phyloP scores from a whole-genome alignment of 1,284 basidiomycete species.

The Schizopora paradoxa region DNA sequence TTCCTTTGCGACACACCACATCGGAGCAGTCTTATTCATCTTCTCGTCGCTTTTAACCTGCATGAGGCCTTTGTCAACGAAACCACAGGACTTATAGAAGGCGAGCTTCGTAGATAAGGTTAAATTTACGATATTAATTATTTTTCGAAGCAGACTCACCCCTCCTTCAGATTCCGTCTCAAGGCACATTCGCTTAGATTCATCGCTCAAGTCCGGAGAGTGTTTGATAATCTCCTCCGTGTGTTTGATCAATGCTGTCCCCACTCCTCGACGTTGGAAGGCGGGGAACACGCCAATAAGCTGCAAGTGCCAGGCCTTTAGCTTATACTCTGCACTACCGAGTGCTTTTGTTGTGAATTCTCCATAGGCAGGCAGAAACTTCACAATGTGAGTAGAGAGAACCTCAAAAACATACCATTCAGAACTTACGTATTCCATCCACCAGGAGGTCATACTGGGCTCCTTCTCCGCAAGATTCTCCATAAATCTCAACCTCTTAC shows the following conservation, averaged over 20 bases:
- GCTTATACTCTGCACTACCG: constrained; percentile 10
- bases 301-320: constrained; percentile 17
- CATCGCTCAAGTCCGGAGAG: background rate
- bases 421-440: constrained; percentile 17
- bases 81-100: constrained; percentile 3
- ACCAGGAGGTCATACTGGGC: constrained; percentile 8
- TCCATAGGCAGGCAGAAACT: constrained; percentile 15
- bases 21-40: background rate
- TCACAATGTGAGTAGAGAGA: background rate
- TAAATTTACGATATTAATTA: no score
- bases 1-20: constrained; percentile 7
- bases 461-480: background rate
- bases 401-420: no score
- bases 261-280: constrained; percentile 13
- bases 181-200: background rate
- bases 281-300: constrained; percentile 13
- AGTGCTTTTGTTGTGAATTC: constrained; percentile 8
- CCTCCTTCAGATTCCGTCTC: constrained; percentile 7
- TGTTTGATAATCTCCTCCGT: background rate
- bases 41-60: constrained; percentile 4
- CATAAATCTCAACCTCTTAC: no score
- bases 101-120: background rate
- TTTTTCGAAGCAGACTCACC: background rate
- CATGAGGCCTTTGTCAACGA: constrained; percentile 2
- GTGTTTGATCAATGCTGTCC: constrained; percentile 10